Conservation (phyloP, 2,329 filamentous ascomycete species). For the Cordyceps cicadae region DNA sequence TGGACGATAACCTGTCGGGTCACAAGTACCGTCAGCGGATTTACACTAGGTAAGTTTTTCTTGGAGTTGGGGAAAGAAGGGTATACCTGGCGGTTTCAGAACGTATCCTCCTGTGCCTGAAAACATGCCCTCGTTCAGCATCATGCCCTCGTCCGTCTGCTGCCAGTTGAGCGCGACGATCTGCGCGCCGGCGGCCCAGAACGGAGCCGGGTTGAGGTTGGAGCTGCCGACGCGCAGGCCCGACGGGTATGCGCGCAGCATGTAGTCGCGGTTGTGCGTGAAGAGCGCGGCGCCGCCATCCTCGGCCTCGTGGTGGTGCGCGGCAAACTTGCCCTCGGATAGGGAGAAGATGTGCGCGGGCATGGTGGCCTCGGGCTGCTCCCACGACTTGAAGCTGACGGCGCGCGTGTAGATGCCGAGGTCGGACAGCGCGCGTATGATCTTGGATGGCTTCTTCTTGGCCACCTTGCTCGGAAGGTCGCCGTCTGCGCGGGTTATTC, state of each 20-base stretch:
- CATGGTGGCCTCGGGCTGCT: constrained; percentile 60
- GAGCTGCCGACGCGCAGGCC: constrained; percentile 74
- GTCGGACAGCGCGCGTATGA: constrained; percentile 64
- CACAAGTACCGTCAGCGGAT: constrained; percentile 8
- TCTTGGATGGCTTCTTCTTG: constrained; percentile 45
- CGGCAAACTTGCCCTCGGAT: constrained; percentile 56
- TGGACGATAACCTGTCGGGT: constrained; percentile 24
- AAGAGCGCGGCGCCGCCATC: constrained; percentile 52
- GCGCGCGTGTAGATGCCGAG: constrained; percentile 78
- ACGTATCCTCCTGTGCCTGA: constrained; percentile 75
- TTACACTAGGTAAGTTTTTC: too few species aligned
- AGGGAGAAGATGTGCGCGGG: constrained; percentile 62
- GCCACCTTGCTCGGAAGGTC: constrained; percentile 22
- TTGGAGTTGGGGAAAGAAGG: background rate
- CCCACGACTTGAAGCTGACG: constrained; percentile 71
- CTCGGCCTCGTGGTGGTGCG: constrained; percentile 34
- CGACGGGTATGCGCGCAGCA: constrained; percentile 86
- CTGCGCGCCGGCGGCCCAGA: constrained; percentile 85
- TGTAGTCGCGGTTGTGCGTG: constrained; percentile 68
- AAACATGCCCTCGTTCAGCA: constrained; percentile 94
- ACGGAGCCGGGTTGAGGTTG: constrained; percentile 75
- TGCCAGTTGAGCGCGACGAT: constrained; percentile 95
- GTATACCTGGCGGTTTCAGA: constrained; percentile 63
- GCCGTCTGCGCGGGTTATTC: constrained; percentile 24
- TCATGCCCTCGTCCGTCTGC: constrained; percentile 82